These are phyloP conservation scores for Lasiosphaeria hispida DNA, from an alignment of 495 filamentous ascomycete species.

Conservation along the genomic window DNA sequence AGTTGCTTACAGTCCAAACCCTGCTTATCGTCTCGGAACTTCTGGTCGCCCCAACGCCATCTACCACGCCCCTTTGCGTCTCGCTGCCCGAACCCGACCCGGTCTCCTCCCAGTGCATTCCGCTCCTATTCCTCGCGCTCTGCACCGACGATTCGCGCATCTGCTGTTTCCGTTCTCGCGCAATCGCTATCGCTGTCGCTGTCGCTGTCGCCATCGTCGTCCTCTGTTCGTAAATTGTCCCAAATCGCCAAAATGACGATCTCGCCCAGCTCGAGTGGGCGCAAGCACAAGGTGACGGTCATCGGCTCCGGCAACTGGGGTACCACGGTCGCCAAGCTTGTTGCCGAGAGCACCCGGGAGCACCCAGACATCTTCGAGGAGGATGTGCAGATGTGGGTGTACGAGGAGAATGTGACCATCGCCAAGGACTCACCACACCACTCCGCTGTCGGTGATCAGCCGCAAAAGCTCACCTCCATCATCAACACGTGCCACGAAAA, in stretches of 20 bases:
- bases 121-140: background rate
- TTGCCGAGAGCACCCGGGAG: constrained; percentile 82
- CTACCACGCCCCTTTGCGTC: no score
- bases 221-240: constrained; percentile 13
- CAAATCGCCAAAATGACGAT: constrained; percentile 34
- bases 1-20: background rate
- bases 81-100: no score
- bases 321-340: constrained; percentile 93
- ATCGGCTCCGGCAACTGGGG: constrained; percentile 99
- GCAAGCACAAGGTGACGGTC: constrained; percentile 91
- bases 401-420: constrained; percentile 78
- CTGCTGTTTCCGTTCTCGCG: background rate
- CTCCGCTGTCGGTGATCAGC: constrained; percentile 44
- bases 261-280: constrained; percentile 35
- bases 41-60: background rate
- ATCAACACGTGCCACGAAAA: constrained; percentile 97
- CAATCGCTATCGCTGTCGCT: background rate
- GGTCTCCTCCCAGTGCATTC: background rate
- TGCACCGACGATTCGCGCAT: background rate
- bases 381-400: constrained; percentile 97
- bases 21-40: background rate
- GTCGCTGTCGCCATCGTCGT: constrained; percentile 2
- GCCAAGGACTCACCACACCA: constrained; percentile 62
- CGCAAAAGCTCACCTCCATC: constrained; percentile 81
- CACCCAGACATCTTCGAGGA: constrained; percentile 78